These are phyloP conservation scores for Calonectria hawksworthii DNA, from an alignment of 2,329 filamentous ascomycete species.

Conservation along the genomic window DNA sequence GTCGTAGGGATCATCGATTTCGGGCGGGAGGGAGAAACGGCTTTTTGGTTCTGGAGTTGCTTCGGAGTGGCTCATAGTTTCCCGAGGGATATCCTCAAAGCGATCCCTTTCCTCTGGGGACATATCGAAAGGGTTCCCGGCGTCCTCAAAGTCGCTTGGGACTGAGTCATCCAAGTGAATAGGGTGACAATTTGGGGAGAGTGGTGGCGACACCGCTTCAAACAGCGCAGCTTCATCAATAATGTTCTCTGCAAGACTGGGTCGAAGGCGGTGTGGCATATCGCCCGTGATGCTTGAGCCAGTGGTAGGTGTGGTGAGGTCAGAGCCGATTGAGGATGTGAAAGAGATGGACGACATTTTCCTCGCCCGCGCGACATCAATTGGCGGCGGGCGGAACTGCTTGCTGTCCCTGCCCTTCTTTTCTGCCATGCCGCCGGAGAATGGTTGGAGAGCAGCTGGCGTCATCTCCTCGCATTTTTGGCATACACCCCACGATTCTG, in stretches of 20 bases:
- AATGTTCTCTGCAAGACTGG: conserved; percentile 13
- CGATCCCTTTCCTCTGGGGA: neutral
- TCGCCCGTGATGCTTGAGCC: conserved; percentile 16
- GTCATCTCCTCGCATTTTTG: conserved; percentile 43
- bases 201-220: conserved; percentile 27
- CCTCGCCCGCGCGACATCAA: conserved; percentile 25
- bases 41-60: neutral
- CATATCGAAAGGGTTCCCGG: neutral
- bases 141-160: neutral
- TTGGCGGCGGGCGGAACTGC: conserved; percentile 35
- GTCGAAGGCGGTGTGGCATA: conserved; percentile 24
- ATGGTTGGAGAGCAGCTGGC: conserved; percentile 7
- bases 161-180: neutral
- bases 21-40: neutral
- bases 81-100: neutral
- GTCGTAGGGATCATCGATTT: neutral
- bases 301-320: conserved; percentile 24
- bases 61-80: too few species aligned
- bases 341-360: conserved; percentile 25
- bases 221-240: conserved; percentile 24
- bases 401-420: conserved; percentile 20
- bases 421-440: conserved; percentile 25
- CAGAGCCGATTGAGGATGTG: neutral
- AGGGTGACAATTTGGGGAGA: conserved; percentile 25
- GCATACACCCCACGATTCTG: conserved; percentile 40